Evolutionary conservation across 441 rosid species (phyloP).

Genomic region (Erodium trifolium): DNA sequence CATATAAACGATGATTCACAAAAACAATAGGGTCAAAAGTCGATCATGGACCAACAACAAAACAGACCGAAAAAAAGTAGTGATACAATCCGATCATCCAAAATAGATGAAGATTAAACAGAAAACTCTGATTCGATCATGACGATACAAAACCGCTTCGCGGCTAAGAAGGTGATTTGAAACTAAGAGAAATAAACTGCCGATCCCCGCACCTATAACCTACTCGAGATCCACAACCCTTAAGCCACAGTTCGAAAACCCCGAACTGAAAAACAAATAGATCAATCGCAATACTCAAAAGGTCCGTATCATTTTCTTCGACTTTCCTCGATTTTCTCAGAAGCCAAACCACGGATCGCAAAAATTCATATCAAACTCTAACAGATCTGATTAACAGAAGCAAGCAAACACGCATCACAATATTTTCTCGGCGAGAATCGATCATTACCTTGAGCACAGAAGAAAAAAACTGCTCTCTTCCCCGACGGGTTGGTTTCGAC

Average conservation of each 20-base stretch:
- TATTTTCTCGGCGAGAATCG: background rate
- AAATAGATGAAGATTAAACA: no score
- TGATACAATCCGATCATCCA: no score
- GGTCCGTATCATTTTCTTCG: background rate
- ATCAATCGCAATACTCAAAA: background rate
- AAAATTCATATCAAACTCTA: no score
- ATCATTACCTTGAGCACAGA: background rate
- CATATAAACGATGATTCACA: background rate
- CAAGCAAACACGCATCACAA: background rate
- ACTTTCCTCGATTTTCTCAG: background rate
- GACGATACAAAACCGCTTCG: no score
- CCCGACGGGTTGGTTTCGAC: background rate
- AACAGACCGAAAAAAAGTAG: background rate
- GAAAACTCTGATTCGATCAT: no score
- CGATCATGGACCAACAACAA: background rate
- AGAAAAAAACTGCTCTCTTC: background rate
- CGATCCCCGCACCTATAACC: no score
- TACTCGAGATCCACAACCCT: no score
- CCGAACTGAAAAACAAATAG: background rate
- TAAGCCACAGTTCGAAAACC: no score
- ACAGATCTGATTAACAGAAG: background rate
- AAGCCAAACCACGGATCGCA: background rate
- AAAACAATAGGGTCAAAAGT: background rate
- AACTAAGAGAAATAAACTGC: no score
- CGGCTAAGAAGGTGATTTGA: no score